Evolutionary conservation across 495 filamentous ascomycete genomes (phyloP), one percentile per base, ranked within the genome.

Genomic region (Aspergillus kassunensis): DNA sequence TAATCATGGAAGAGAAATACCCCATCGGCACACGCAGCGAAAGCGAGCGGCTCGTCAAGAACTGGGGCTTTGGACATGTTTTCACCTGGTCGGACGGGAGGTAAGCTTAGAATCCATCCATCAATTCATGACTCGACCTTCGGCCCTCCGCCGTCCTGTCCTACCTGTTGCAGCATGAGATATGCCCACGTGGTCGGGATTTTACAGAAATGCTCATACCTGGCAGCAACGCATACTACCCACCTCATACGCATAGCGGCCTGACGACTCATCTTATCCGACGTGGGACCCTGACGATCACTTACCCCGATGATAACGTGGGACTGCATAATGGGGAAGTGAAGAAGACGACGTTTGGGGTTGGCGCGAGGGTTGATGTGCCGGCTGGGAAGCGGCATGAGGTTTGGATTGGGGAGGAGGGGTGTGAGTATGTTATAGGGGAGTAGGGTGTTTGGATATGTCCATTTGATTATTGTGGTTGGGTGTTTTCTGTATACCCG

Each of bases 361-460:
- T 74, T 2, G 89, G 89, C 0, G 80, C 76, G 12, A 72, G 89
- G 49, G 63, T 93, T n/a, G 88, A 92, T 69, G 88, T 95, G 3
- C 85, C 85, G 7, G 85, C 86, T 1, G 75, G 77, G 0, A 79
- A 81, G 36, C 49, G 81, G 9, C 90, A 93, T 69, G 89, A 93
- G 74, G 88, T 93, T 16, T 93, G 89, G 90, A 83, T 91, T 56
- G 89, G 90, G 0, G 33, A 63, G 1, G 74, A 84, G 47, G 90
- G 90, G 0, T 95, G 90, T 69, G 90, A 87, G 33, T 90, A 89
- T 73, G 86, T 92, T 18, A 90, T 93, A 67, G 90, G 90, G 16
- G 88, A 90, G 64, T 90, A 41, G 36, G 33, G 16, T 24, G 4
- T 27, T 27, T 27, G 4, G 4, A 27, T 27, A 27, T 27, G 4